phyloP scores from a whole-genome alignment of 1,139 yeast species.

The Scheffersomyces lignicola region DNA sequence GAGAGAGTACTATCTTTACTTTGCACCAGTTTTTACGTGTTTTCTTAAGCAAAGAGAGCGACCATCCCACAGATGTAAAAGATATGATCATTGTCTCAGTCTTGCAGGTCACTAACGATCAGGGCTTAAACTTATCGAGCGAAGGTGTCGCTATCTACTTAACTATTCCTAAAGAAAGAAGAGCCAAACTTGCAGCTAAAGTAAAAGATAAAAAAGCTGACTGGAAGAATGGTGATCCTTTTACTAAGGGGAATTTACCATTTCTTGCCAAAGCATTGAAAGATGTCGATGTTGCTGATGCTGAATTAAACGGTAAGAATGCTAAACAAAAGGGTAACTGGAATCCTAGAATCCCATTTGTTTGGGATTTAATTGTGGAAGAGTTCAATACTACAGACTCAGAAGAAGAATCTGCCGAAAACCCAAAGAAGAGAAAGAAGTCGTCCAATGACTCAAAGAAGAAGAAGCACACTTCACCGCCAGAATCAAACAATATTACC shows the following conservation, averaged over 20 bases:
- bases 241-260: constrained; percentile 64
- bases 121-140: constrained; percentile 61
- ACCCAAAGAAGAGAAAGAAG: constrained; percentile 28
- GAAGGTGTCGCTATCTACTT: constrained; percentile 82
- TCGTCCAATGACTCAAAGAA: constrained; percentile 33
- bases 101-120: constrained; percentile 47
- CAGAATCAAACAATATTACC: constrained; percentile 21
- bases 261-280: constrained; percentile 64
- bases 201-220: constrained; percentile 30
- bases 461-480: constrained; percentile 15
- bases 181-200: constrained; percentile 24
- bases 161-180: constrained; percentile 35
- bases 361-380: constrained; percentile 68
- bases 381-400: constrained; percentile 30
- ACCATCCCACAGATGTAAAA: constrained; percentile 11
- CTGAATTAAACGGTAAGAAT: constrained; percentile 28
- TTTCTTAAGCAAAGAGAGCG: constrained; percentile 9
- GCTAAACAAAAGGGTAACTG: constrained; percentile 63
- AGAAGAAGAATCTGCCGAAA: constrained; percentile 21
- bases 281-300: constrained; percentile 47
- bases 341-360: constrained; percentile 80
- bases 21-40: constrained; percentile 50
- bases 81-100: constrained; percentile 28
- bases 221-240: constrained; percentile 78
- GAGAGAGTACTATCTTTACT: constrained; percentile 78